Evolutionary conservation across 805 yeast genomes (phyloP).

Genomic region (Teunomyces aglyptinius): DNA sequence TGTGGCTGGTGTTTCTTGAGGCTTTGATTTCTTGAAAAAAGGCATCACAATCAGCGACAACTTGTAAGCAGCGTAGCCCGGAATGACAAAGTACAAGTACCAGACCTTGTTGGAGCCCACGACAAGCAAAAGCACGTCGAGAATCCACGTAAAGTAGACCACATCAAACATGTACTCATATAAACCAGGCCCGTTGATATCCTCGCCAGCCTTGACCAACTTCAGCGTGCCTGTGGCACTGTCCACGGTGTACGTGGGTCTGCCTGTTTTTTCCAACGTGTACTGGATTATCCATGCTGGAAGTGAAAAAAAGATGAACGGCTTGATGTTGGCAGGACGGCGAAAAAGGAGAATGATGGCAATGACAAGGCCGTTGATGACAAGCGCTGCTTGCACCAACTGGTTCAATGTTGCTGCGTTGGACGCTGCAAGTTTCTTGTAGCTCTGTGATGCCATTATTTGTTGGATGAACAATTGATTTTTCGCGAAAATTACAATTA

Average conservation of each 20-base stretch:
- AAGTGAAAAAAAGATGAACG: constrained; percentile 33
- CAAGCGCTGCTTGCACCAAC: constrained; percentile 32
- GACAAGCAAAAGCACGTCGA: constrained; percentile 51
- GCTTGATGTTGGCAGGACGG: constrained; percentile 47
- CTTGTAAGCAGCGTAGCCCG: constrained; percentile 51
- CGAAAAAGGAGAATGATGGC: constrained; percentile 23
- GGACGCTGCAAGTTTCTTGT: constrained; percentile 50
- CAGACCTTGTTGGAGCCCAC: constrained; percentile 61
- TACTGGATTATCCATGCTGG: constrained; percentile 47
- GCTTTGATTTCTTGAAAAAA: constrained; percentile 10
- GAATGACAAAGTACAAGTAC: constrained; percentile 52
- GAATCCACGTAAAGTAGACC: constrained; percentile 60
- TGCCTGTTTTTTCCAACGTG: constrained; percentile 55
- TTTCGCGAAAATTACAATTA: too few species aligned
- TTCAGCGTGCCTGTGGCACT: constrained; percentile 27
- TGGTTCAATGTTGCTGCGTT: constrained; percentile 39
- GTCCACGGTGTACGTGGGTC: constrained; percentile 52
- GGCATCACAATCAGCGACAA: constrained; percentile 35
- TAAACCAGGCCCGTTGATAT: constrained; percentile 59
- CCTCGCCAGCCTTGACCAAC: constrained; percentile 56
- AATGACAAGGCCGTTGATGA: constrained; percentile 41
- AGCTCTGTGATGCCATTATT: constrained; percentile 56
- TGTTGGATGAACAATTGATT: background rate
- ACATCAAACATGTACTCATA: constrained; percentile 73
- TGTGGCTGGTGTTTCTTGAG: constrained; percentile 1